Evolutionary conservation across 805 yeast genomes (phyloP), one percentile per base, ranked within the genome.

Genomic region (Nakazawaea ambrosiae): DNA sequence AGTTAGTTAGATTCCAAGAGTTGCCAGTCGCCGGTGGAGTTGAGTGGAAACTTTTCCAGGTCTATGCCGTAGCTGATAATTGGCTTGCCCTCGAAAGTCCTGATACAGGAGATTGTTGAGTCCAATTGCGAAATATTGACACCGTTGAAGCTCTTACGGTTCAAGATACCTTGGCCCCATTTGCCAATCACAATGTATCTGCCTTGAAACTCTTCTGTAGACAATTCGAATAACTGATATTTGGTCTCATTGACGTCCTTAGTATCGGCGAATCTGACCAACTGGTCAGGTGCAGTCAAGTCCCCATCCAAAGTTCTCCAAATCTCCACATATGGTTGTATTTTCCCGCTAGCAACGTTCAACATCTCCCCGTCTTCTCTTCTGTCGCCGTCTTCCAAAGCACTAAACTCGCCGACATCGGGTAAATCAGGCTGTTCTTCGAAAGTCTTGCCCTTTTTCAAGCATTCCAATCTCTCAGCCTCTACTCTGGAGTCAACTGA

Each of bases 271-370:
- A 29, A 23, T 27, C 42, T 41, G 14, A 43, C 38, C 26, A 42
- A 41, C 5, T 40, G 19, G 5, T 22, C 60, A 29, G 67, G 63
- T 1, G 61, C 41, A 24, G 60, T 48, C 9, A 46, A 38, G n/a
- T 46, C 37, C 1, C 73, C 65, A 45, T 70, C 68, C 23, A 75
- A 45, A 16, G 70, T 61, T 45, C 70, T 51, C 83, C 83, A 76
- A 19, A 70, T 60, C 51, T 76, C 82, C 26, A 69, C 55, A 42
- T 73, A 76, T 9, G 59, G 59, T 38, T 66, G 68, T 4, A 53
- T 46, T n/a, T 47, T 45, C 0, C 68, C 68, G 1, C 73, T 60
- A 2, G 43, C 63, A 1, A 70, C 66, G 45, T 73, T 70, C 2
- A 44, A 40, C 80, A 75, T 73, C 4, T 44, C 45, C 0, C 78